Evolutionary conservation across 495 filamentous ascomycete species (phyloP), one percentile per base, ranked within the genome.

Genomic region (Thozetella sp.): DNA sequence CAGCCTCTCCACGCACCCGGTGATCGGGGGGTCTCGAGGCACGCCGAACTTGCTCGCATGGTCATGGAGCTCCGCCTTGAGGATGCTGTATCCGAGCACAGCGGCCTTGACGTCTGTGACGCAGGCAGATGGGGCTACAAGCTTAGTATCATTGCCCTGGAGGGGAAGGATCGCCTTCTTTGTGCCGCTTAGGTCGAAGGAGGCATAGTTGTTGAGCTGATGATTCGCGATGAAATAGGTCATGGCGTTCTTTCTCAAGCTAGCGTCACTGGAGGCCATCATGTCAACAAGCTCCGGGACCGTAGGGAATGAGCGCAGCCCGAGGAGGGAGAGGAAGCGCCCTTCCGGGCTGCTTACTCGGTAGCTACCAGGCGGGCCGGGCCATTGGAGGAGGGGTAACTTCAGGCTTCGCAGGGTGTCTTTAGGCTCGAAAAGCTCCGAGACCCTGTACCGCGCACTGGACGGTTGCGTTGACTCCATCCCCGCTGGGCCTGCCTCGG

Each of bases 11-110:
- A 93, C 81, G 63, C 92, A 96, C 23, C 89, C 85, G 1, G 76
- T 72, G 57, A 99, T 87, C 0, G 86, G 85, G 0, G 95, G 95
- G 72, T 98, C 90, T 22, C 82, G 67, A 24, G 80, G 81, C 2
- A 99, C 93, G 1, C 93, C 93, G 66, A 99, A 90, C 67, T 92
- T 97, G 40, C 58, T 58, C 6, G 91, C 88, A 77, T 98, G 89
- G 17, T 76, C 73, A 63, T 89, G 88, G 11, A 98, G 80, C 58
- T 93, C 89, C 53, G 71, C 79, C 48, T 82, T 80, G 27, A 99
- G 76, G 24, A 97, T 89, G 53, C 84, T 77, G 65, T 93, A 97
- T 0, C 90, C 90, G 53, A 98, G 81, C 22, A 96, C 78, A 2
- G 87, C 77, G 19, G 92, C 88, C 25, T 83, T 81, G 46, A 90